Base-by-base conservation (phyloP, 345 rosid genomes). In the Aquilaria malaccensis region DNA sequence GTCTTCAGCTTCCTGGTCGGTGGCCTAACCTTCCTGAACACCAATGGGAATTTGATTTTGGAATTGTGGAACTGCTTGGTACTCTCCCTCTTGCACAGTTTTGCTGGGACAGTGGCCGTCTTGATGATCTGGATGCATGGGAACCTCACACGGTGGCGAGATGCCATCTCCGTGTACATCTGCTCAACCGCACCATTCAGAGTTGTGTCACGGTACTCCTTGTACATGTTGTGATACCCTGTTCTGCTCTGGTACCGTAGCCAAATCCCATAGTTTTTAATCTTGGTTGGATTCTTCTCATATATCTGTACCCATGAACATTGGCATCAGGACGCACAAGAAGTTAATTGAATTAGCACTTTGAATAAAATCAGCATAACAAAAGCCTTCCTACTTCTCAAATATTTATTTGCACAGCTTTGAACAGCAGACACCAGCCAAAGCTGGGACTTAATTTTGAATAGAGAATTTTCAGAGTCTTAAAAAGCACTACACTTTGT, bases 161-260 rank as follows among this genome's bases (percentile, higher is more conserved):
- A 85, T 0, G 85, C 89, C 92, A 85, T 83, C 80, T 85, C 92
- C 0, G 65, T 81, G 72, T 85, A 83, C 86, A 85, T 85, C 67
- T 85, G 85, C 30, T 81, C 88, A 1, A 85, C 83, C 7, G 77
- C 85, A 59, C 91, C 91, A 68, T 85, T 83, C 13, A 85, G 70
- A 43, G 88, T 81, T 0, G 84, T 81, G 72, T 85, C 88, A 4
- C 86, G 61, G 59, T 62, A 81, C 10, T 82, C 86, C 80, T 85
- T 83, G 74, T 85, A 83, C 88, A 85, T 83, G 59, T 85, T 83
- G 72, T 85, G 92, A 66, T 85, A 85, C 3, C 88, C 83, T 0
- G 86, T 83, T 32, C 85, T 52, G 46, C 88, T 85, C 57, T 85
- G 85, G 72, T 83, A 83, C 30, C 85, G 76, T 55, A 85, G 65